Evolutionary conservation across 257 asterid species (phyloP), one percentile per base, ranked within the genome.

Genomic region (Phtheirospermum japonicum): DNA sequence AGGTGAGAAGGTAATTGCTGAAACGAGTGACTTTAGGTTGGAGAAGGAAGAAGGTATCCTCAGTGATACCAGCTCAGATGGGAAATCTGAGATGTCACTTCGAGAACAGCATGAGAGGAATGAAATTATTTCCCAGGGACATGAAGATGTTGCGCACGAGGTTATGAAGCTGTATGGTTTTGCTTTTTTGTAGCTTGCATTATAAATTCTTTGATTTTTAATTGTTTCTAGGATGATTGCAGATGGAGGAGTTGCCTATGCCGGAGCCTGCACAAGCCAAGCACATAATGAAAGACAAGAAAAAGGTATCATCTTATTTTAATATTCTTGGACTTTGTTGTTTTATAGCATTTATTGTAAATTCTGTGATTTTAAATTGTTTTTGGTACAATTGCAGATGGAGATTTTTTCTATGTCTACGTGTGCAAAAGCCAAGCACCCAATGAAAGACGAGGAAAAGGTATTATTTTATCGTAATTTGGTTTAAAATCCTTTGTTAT

Each of bases 291-390:
- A 76, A 74, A 42, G 71, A 65, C 32, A 75, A 65, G 66, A 79
- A 67, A 57, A 73, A 74, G 86, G 93, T 81, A 79, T 42, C 52
- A 9, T 54, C 46, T n/a, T 36, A 53, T n/a, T n/a, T n/a, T n/a
- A n/a, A n/a, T n/a, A n/a, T n/a, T n/a, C n/a, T n/a, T n/a, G n/a
- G n/a, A n/a, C n/a, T n/a, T n/a, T n/a, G n/a, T n/a, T n/a, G n/a
- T n/a, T n/a, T n/a, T n/a, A n/a, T n/a, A n/a, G n/a, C n/a, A n/a
- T n/a, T n/a, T n/a, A n/a, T n/a, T n/a, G n/a, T n/a, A n/a, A n/a
- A n/a, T n/a, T n/a, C n/a, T n/a, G n/a, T n/a, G n/a, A n/a, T n/a
- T n/a, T n/a, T n/a, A n/a, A n/a, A n/a, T n/a, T n/a, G n/a, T n/a
- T n/a, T n/a, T n/a, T n/a, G n/a, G n/a, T n/a, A n/a, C n/a, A n/a